Evolutionary conservation across 2,329 filamentous ascomycete genomes (phyloP), one percentile per base, ranked within the genome.

Genomic region (Chrysosporium keratinophilum): DNA sequence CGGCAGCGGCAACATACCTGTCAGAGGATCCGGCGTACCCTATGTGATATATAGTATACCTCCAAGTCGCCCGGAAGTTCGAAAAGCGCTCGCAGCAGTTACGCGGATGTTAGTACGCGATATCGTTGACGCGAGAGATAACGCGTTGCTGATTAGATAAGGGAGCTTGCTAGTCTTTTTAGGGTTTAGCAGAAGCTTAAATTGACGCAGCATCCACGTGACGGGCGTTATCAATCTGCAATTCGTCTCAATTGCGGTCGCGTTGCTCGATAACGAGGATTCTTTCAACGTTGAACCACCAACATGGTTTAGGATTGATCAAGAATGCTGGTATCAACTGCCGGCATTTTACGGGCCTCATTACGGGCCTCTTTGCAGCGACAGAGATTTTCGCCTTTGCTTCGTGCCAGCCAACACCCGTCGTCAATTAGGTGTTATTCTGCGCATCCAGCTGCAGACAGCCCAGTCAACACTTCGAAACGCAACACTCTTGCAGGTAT

Each of bases 311-410:
- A 54, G 34, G 7, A n/a, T 37, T 39, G 28, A 46, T 20, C 23
- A 53, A 56, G 39, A 31, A 56, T 56, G 54, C 44, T 56, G 48
- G 49, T 50, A 20, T 37, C 23, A 39, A 23, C 45, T 48, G 12
- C 50, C 50, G 34, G 44, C 44, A 41, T n/a, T 15, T 50, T 37
- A 11, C 34, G 39, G 45, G 40, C 7, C 45, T 39, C 40, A 10
- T 31, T 39, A 35, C 46, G 44, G n/a, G 39, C 40, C 12, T 44
- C 17, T 14, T 15, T 20, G 10, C 50, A 20, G 9, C 45, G 9
- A 10, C 23, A 14, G 15, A 35, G 11, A 33, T 12, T 45, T 5
- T 15, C 46, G 10, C 19, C 42, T 3, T 15, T n/a, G 40, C 19
- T 48, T 15, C 14, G 9, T 12, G 7, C 14, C 33, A 2, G 23